Evolutionary conservation across 2,329 filamentous ascomycete genomes (phyloP).

Genomic region (Alternaria arborescens): DNA sequence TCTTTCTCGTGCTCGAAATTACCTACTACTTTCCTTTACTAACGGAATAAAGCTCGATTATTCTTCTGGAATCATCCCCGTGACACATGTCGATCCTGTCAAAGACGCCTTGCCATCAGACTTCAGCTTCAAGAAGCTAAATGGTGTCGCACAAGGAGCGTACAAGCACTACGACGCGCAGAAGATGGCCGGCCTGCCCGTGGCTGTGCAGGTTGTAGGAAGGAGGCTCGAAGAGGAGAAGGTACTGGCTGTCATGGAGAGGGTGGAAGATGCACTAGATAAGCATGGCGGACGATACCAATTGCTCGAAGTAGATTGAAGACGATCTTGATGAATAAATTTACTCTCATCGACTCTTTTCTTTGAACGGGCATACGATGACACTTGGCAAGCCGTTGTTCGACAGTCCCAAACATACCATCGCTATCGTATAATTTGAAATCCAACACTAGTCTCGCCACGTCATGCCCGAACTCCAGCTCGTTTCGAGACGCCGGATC

Average conservation of each 20-base stretch:
- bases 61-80: conserved; percentile 79
- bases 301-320: conserved; percentile 57
- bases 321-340: not conserved
- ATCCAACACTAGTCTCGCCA: not conserved
- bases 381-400: not conserved
- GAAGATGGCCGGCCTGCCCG: conserved; percentile 87
- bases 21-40: conserved; percentile 1
- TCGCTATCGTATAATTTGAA: not conserved
- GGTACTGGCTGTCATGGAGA: conserved; percentile 81
- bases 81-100: conserved; percentile 79
- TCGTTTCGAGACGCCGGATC: not conserved
- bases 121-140: conserved; percentile 71
- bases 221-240: conserved; percentile 86
- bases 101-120: conserved; percentile 70
- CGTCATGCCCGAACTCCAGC: not conserved
- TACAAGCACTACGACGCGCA: conserved; percentile 85
- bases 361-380: not conserved
- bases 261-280: conserved; percentile 77
- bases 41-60: conserved; percentile 74
- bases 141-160: conserved; percentile 81
- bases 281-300: conserved; percentile 60
- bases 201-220: conserved; percentile 85
- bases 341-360: not conserved
- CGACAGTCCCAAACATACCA: not conserved
- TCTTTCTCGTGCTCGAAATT: conserved; percentile 15